Conservation (phyloP, 208 protist species). For the Crithidia bombi region DNA sequence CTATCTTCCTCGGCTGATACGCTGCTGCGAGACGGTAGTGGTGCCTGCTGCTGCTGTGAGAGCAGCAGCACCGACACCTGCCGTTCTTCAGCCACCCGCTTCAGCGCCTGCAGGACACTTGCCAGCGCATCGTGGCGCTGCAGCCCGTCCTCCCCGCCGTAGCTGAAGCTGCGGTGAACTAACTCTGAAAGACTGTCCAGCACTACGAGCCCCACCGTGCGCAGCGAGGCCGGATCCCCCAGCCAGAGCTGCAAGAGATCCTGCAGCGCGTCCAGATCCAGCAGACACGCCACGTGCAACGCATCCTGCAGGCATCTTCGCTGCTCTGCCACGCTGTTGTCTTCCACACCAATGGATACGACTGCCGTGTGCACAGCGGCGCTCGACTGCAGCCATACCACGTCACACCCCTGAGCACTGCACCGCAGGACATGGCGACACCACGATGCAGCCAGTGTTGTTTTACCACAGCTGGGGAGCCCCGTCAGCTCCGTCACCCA, state of each 20-base stretch:
- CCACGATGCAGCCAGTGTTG: constrained; percentile 38
- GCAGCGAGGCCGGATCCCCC: constrained; percentile 6
- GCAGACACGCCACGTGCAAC: constrained; percentile 21
- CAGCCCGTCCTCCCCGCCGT: constrained; percentile 36
- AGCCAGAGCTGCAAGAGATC: constrained; percentile 17
- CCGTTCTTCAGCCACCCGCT: constrained; percentile 48
- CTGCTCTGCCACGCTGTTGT: neutral
- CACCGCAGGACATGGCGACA: constrained; percentile 11
- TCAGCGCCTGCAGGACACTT: constrained; percentile 48
- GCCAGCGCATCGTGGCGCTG: constrained; percentile 56
- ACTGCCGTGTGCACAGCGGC: constrained; percentile 10
- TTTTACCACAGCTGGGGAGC: constrained; percentile 33
- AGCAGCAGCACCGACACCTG: constrained; percentile 57
- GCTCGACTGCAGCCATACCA: constrained; percentile 33
- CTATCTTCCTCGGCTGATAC: neutral
- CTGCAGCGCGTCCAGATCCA: constrained; percentile 25
- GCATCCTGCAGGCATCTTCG: constrained; percentile 3
- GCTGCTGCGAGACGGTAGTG: neutral
- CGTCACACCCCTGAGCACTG: neutral
- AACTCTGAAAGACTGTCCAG: constrained; percentile 63
- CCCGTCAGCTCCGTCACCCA: constrained; percentile 71
- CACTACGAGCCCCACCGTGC: constrained; percentile 47
- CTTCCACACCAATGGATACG: neutral
- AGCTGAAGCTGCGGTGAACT: constrained; percentile 48
- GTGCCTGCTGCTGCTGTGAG: constrained; percentile 24